Percentiles rank a stretch among this genome's conserved stretches.
phyloP scores from a whole-genome alignment of 495 filamentous ascomycete species.

The Articulospora tetracladia region DNA sequence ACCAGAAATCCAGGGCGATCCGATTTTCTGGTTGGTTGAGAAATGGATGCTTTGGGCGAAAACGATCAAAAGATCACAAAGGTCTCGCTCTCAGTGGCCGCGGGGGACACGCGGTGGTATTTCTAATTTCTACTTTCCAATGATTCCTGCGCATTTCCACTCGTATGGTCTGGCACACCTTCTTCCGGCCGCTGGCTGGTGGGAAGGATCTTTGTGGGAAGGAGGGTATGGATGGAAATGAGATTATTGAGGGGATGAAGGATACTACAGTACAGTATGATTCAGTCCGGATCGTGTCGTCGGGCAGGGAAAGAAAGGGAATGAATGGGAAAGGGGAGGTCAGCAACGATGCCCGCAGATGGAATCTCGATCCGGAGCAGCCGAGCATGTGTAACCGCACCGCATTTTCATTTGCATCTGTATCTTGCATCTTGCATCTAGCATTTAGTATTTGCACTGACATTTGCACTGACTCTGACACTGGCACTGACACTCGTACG shows the following conservation, averaged over 20 bases:
- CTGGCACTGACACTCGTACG: too few species aligned
- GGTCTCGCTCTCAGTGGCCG: not conserved
- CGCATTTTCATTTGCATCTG: too few species aligned
- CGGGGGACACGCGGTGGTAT: not conserved
- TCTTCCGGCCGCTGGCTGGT: too few species aligned
- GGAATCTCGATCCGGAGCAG: not conserved
- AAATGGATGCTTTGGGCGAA: not conserved
- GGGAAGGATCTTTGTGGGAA: too few species aligned
- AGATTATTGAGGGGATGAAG: too few species aligned
- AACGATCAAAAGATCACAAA: not conserved
- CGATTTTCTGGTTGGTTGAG: not conserved
- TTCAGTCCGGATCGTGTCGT: not conserved
- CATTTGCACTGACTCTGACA: too few species aligned
- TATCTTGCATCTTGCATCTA: too few species aligned
- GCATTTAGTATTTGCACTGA: too few species aligned
- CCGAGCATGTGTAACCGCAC: not conserved
- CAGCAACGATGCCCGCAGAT: too few species aligned
- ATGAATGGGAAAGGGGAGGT: not conserved
- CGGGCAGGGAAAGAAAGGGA: not conserved
- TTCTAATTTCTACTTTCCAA: not conserved
- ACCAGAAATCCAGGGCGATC: not conserved
- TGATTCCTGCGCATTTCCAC: not conserved
- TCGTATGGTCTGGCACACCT: too few species aligned
- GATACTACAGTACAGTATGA: too few species aligned
- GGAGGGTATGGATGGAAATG: too few species aligned